Evolutionary conservation across 2,329 filamentous ascomycete species (phyloP).

Genomic region (Penicillium sp.): DNA sequence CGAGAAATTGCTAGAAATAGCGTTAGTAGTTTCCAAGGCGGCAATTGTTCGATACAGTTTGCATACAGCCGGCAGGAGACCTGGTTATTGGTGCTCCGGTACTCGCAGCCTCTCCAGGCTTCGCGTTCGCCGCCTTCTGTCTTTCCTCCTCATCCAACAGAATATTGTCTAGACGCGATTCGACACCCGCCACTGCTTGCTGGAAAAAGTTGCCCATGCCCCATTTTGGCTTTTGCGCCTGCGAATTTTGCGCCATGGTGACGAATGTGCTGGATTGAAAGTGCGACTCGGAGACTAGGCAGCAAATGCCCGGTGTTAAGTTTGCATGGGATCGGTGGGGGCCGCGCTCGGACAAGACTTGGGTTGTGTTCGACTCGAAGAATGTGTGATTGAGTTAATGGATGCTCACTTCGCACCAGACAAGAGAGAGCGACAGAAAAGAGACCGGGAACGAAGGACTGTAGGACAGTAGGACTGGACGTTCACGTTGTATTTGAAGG

Average conservation of each 20-base stretch:
- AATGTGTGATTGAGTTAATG: neutral
- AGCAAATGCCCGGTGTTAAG: constrained; percentile 18
- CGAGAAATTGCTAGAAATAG: constrained; percentile 53
- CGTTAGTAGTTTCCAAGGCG: constrained; percentile 22
- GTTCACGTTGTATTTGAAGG: constrained; percentile 9
- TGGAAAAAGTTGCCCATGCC: constrained; percentile 69
- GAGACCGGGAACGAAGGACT: constrained; percentile 8
- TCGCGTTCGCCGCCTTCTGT: constrained; percentile 26
- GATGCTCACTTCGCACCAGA: neutral
- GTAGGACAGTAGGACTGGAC: constrained; percentile 2
- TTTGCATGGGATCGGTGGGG: constrained; percentile 23
- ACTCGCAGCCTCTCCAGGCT: constrained; percentile 38
- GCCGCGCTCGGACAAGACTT: constrained; percentile 12
- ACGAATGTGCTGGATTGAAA: neutral
- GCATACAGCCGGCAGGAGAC: constrained; percentile 30
- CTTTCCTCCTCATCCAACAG: constrained; percentile 73
- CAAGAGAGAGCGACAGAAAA: neutral
- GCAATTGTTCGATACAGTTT: neutral
- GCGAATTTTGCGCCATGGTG: constrained; percentile 36
- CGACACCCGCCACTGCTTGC: constrained; percentile 88
- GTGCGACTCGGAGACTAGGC: constrained; percentile 18
- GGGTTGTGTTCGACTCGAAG: neutral
- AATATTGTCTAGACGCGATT: constrained; percentile 88
- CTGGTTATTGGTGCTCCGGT: constrained; percentile 23
- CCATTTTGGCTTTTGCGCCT: constrained; percentile 62